A percentile compares a stretch with the other conserved stretches of the same genome.
These are phyloP conservation scores for Fusarium ambrosium DNA, from an alignment of 2,329 filamentous ascomycete species.

Conservation along the genomic window DNA sequence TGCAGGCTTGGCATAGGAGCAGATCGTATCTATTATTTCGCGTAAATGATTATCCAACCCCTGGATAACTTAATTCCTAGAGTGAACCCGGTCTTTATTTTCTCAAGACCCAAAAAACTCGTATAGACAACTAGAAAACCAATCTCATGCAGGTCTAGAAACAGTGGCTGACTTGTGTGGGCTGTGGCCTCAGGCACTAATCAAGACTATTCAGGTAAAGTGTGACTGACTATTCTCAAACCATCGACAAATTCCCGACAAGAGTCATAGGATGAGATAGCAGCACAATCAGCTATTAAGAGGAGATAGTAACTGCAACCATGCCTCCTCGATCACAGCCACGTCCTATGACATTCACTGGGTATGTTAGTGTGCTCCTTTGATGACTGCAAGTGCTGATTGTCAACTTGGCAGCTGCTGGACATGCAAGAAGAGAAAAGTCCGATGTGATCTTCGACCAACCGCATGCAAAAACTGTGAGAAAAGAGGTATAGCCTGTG, in stretches of 20 bases:
- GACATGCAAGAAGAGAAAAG: conserved; percentile 33
- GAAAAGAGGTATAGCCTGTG: background rate
- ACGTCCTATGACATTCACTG: conserved; percentile 1
- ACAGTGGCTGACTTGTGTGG: background rate
- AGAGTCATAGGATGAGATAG: background rate
- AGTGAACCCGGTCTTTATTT: background rate
- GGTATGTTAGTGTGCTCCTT: background rate
- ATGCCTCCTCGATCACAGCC: background rate
- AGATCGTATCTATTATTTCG: no score
- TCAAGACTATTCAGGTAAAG: background rate
- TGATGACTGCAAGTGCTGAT: background rate
- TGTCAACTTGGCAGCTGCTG: conserved; percentile 13
- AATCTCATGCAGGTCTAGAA: background rate
- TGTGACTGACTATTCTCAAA: background rate
- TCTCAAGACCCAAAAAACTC: no score
- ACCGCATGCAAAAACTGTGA: conserved; percentile 27
- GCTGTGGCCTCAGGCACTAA: background rate
- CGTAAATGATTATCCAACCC: background rate
- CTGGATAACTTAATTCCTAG: background rate
- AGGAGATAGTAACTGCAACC: background rate
- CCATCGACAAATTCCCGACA: background rate
- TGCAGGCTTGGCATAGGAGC: no score
- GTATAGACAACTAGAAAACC: background rate
- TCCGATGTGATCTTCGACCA: conserved; percentile 26
- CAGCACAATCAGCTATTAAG: background rate